Base-by-base conservation (phyloP, 1,139 yeast genomes). In the Pichia sp. region DNA sequence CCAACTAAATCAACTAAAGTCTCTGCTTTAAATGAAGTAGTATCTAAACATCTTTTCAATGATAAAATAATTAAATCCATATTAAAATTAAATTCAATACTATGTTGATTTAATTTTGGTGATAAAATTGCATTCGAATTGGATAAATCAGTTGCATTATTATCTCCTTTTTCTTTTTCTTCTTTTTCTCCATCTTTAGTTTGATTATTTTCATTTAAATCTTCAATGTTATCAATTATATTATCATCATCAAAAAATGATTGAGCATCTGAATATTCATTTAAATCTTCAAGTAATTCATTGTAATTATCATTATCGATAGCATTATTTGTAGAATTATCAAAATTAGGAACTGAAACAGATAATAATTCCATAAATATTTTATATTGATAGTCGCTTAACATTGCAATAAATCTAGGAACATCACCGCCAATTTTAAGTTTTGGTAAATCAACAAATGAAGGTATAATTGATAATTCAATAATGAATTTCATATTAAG, bases 341-440 rank as follows among this genome's bases (percentile, higher is more conserved):
- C 35, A 72, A 78, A 51, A 81, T 75, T 70, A 1, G 97, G 97
- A 25, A 90, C 73, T 32, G 86, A 79, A 28, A 72, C 75, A 51
- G 85, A 86, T n/a, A 50, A 44, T 43, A 92, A 71, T 50, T 82
- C 79, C 90, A 92, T 83, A 60, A 92, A 71, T 1, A 90, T 79
- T 62, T 88, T 86, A 67, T 94, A 94, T 61, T 94, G 96, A 57
- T 82, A 84, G 63, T 94, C 98, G 57, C 88, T 87, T 61, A 92
- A 67, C 31, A 86, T 76, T 7, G 94, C 79, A 34, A 74, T 73
- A 53, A 94, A 74, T 35, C 71, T 70, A 0, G 97, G 96, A n/a
- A 94, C 76, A 53, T 81, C 81, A 11, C 95, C 97, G 29, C 88
- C 80, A 2, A 90, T 70, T 59, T 78, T 82, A 55, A 88, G 73